Evolutionary conservation across 140 eudicot genomes (phyloP).

Genomic region (Stevia rebaudiana): DNA sequence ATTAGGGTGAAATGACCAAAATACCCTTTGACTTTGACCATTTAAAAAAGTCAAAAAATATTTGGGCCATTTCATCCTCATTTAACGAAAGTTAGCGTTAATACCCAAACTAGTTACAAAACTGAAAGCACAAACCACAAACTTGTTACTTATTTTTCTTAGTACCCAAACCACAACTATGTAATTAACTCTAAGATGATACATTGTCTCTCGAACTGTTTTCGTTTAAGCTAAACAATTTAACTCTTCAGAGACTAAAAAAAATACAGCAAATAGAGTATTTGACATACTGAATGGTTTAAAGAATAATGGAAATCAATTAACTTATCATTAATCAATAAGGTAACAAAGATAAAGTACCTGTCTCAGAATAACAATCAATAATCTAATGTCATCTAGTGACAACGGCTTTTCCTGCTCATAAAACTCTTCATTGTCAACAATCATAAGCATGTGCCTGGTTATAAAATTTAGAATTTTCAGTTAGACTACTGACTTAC

Average conservation of each 20-base stretch:
- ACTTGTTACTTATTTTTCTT: no score
- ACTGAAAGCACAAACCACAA: no score
- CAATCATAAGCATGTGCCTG: conserved; percentile 96
- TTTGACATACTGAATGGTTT: neutral
- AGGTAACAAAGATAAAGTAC: conserved; percentile 28
- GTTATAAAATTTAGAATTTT: conserved; percentile 13
- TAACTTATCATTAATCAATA: neutral
- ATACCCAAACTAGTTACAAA: no score
- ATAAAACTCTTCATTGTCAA: conserved; percentile 93
- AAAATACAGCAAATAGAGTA: neutral
- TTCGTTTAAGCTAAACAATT: neutral
- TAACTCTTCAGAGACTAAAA: neutral
- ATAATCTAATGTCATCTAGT: conserved; percentile 67
- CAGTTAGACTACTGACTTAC: conserved; percentile 1
- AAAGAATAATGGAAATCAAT: neutral
- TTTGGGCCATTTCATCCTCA: no score
- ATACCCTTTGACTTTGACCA: no score
- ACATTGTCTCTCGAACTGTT: neutral
- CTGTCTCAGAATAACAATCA: conserved; percentile 85
- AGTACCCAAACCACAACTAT: no score
- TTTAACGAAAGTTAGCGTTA: no score
- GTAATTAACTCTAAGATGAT: no score
- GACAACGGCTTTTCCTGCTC: conserved; percentile 90
- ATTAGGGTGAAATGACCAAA: no score
- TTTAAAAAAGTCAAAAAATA: no score